Base-by-base conservation (phyloP, 2,329 filamentous ascomycete genomes). In the Plectosphaerella sp. region DNA sequence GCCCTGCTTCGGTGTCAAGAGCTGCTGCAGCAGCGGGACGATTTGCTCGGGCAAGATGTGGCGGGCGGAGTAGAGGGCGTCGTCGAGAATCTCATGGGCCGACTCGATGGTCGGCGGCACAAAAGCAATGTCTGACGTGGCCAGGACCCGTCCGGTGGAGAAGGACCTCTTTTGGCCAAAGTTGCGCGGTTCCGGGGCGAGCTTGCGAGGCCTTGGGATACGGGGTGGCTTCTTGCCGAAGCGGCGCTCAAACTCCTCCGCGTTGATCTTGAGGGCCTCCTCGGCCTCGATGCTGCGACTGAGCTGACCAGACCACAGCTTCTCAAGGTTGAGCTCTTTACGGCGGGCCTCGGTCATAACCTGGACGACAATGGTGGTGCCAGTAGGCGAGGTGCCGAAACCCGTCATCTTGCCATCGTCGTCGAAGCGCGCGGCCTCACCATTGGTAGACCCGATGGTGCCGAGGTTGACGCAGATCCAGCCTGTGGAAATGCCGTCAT, bases 401-500 rank as follows among this genome's bases (percentile, higher is more conserved):
- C 93, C 93, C 35, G 91, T 85, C 52, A 92, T 83, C 9, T 80
- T 76, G 14, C 83, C 77, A 12, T 72, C 69, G 15, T 73, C 71
- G 18, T 77, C 74, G 37, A 77, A 64, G 24, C 73, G 68, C 11
- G 70, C 65, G 14, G 70, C 64, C 55, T 82, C 76, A 9, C 66
- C 63, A 15, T 66, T 62, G n/a, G 77, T 74, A 20, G 80, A 79
- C 43, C 87, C 82, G 1, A 91, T 78, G 15, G 81, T 82, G 5
- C 89, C 90, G 10, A 94, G 80, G 65, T 96, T 95, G 55, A 97
- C 89, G 69, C 94, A 99, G 18, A 99, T 88, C 94, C 94, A 99
- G 10, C 91, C 92, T 1, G 93, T 97, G 12, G 88, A 86, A 49
- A 96, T 89, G 3, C 92, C 93, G 63, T 97, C 90, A 60, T 96